These are phyloP conservation scores for Colletotrichum simmondsii DNA, from an alignment of 2,329 filamentous ascomycete genomes.

Conservation along the genomic window DNA sequence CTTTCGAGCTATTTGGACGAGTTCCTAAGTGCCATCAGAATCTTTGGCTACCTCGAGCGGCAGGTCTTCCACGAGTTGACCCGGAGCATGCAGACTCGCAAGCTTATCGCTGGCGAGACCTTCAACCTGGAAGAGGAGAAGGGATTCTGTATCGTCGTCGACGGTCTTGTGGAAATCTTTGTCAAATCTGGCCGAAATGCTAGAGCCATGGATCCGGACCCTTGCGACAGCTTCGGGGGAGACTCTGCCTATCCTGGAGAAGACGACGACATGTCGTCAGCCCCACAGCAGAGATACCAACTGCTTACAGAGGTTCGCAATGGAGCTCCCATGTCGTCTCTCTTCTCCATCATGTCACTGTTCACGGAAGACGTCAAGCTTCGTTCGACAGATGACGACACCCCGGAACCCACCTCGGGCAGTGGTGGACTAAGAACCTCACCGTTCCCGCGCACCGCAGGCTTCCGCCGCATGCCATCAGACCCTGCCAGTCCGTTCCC, in stretches of 20 bases:
- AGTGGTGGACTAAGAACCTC: slow-evolving; percentile 21
- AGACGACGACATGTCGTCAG: slow-evolving; percentile 71
- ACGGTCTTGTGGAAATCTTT: slow-evolving; percentile 96
- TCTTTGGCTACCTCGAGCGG: slow-evolving; percentile 96
- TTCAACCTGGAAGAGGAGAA: slow-evolving; percentile 97
- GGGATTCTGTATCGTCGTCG: slow-evolving; percentile 96
- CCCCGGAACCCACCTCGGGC: slow-evolving; percentile 39
- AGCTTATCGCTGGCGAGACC: slow-evolving; percentile 95
- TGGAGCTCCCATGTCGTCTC: slow-evolving; percentile 95
- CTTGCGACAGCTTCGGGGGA: slow-evolving; percentile 46
- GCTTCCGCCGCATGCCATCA: slow-evolving; percentile 29
- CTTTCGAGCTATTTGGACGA: slow-evolving; percentile 97
- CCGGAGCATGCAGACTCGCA: slow-evolving; percentile 96
- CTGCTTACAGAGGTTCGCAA: slow-evolving; percentile 97
- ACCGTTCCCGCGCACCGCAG: slow-evolving; percentile 24
- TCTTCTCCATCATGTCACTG: slow-evolving; percentile 96
- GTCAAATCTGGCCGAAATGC: slow-evolving; percentile 83
- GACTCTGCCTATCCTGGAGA: slow-evolving; percentile 68
- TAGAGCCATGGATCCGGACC: slow-evolving; percentile 44
- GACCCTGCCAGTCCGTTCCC: slow-evolving; percentile 34
- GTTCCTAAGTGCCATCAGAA: slow-evolving; percentile 97
- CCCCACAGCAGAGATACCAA: slow-evolving; percentile 87
- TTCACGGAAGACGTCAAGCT: slow-evolving; percentile 96
- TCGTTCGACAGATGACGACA: slow-evolving; percentile 73
- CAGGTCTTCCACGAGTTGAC: slow-evolving; percentile 98